Conservation (phyloP, 2,329 filamentous ascomycete genomes). For the Metarhizium brunneum region DNA sequence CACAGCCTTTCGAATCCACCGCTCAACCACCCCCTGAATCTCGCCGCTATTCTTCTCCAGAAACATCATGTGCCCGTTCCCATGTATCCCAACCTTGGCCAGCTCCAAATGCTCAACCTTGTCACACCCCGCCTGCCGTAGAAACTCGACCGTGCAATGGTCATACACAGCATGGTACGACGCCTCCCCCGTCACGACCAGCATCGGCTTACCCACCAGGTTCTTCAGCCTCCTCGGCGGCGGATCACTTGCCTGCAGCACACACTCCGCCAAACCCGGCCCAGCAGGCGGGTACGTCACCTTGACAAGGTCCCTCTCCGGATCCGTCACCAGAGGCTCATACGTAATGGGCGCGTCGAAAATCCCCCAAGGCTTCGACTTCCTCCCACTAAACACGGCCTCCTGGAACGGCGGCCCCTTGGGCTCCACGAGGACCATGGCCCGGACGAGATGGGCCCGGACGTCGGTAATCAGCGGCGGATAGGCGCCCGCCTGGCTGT, state of each 20-base stretch:
- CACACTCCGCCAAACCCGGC: too few relatives aligned
- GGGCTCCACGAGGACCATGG: conserved; percentile 35
- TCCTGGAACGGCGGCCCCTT: conserved; percentile 38
- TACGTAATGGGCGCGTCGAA: too few relatives aligned
- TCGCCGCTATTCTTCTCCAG: conserved; percentile 37
- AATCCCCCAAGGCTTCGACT: conserved; percentile 13
- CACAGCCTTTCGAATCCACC: conserved; percentile 12
- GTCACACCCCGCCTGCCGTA: conserved; percentile 32
- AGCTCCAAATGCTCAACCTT: conserved; percentile 26
- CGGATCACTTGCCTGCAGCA: neutral
- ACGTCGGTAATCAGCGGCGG: conserved; percentile 32
- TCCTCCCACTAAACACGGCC: conserved; percentile 23
- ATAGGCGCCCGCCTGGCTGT: conserved; percentile 36
- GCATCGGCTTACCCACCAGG: conserved; percentile 10
- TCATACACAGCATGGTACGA: conserved; percentile 37
- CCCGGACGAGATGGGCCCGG: conserved; percentile 29
- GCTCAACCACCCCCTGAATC: conserved; percentile 19
- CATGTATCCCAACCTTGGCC: conserved; percentile 26
- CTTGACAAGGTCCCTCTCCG: too few relatives aligned
- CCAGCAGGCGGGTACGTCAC: too few relatives aligned
- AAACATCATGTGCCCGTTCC: conserved; percentile 40
- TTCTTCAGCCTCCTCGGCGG: conserved; percentile 9
- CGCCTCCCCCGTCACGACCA: conserved; percentile 27
- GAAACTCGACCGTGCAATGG: conserved; percentile 29
- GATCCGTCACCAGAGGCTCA: too few relatives aligned